phyloP scores from a whole-genome alignment of 331 rosid species.

The Erythrophleum ivorense region DNA sequence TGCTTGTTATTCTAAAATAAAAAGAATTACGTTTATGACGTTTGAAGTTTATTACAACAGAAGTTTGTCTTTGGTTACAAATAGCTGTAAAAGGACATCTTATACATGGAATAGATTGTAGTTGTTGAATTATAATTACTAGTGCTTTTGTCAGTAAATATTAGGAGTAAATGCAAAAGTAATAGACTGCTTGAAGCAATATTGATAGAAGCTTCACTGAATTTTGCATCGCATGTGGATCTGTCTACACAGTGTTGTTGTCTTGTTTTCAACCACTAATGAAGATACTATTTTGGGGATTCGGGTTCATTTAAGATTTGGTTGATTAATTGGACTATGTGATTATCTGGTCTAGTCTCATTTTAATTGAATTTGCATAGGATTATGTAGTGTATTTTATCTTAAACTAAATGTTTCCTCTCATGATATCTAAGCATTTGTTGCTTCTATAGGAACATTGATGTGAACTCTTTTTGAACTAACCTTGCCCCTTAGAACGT shows the following conservation, averaged over 20 bases:
- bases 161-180: slow-evolving; percentile 9
- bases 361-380: slow-evolving; percentile 9
- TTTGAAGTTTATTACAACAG: not conserved
- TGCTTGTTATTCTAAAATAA: not conserved
- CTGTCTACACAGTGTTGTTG: not conserved
- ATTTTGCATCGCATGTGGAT: slow-evolving; percentile 21
- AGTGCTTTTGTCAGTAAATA: not conserved
- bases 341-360: not conserved
- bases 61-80: not conserved
- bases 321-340: not conserved
- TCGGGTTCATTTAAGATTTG: no score
- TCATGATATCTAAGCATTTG: not conserved
- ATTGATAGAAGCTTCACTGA: not conserved
- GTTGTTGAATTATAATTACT: not conserved
- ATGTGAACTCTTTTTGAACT: not conserved
- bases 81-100: not conserved
- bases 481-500: not conserved
- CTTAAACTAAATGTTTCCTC: slow-evolving; percentile 2
- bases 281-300: no score
- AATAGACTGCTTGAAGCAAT: not conserved
- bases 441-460: not conserved
- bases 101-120: not conserved
- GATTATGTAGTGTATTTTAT: not conserved
- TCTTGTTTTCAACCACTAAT: not conserved
- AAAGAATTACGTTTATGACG: not conserved